A percentile compares a stretch with the other conserved stretches of the same genome.
phyloP scores from a whole-genome alignment of 2,329 filamentous ascomycete species.

The Nothophoma quercina region DNA sequence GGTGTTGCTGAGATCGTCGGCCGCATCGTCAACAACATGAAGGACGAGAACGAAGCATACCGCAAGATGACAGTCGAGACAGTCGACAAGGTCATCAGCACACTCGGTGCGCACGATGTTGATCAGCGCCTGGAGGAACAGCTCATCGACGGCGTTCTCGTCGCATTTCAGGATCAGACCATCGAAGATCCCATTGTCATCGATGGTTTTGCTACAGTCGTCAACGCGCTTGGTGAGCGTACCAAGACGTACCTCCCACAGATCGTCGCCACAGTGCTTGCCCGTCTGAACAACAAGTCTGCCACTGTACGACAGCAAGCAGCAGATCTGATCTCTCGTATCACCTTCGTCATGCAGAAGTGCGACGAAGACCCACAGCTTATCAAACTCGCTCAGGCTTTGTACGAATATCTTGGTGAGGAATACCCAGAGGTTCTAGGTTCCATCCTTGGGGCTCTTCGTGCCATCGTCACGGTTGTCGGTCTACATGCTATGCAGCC shows the following conservation, averaged over 20 bases:
- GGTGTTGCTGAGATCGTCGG: slow-evolving; percentile 95
- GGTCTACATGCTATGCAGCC: slow-evolving; percentile 99
- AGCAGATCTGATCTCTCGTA: slow-evolving; percentile 93
- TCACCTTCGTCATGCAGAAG: slow-evolving; percentile 99
- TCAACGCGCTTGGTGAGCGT: slow-evolving; percentile 90
- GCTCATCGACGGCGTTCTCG: slow-evolving; percentile 91
- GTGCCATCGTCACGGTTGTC: slow-evolving; percentile 96
- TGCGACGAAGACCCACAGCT: slow-evolving; percentile 95
- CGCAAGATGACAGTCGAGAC: slow-evolving; percentile 99
- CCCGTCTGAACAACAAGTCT: slow-evolving; percentile 97
- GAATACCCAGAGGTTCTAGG: slow-evolving; percentile 98
- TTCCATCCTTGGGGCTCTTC: slow-evolving; percentile 91
- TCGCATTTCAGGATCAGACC: slow-evolving; percentile 97
- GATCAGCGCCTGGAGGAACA: slow-evolving; percentile 91
- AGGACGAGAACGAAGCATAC: slow-evolving; percentile 97
- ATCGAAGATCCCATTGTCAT: slow-evolving; percentile 96
- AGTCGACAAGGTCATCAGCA: slow-evolving; percentile 93
- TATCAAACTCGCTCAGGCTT: slow-evolving; percentile 90
- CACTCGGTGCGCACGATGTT: slow-evolving; percentile 91
- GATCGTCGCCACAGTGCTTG: slow-evolving; percentile 95
- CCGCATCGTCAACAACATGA: slow-evolving; percentile 91
- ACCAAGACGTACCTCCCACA: slow-evolving; percentile 97
- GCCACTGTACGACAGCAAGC: slow-evolving; percentile 96
- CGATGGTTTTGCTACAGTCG: slow-evolving; percentile 96
- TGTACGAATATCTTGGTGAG: slow-evolving; percentile 98